Evolutionary conservation across 2,329 filamentous ascomycete species (phyloP).

Genomic region (Thielaviopsis populi): DNA sequence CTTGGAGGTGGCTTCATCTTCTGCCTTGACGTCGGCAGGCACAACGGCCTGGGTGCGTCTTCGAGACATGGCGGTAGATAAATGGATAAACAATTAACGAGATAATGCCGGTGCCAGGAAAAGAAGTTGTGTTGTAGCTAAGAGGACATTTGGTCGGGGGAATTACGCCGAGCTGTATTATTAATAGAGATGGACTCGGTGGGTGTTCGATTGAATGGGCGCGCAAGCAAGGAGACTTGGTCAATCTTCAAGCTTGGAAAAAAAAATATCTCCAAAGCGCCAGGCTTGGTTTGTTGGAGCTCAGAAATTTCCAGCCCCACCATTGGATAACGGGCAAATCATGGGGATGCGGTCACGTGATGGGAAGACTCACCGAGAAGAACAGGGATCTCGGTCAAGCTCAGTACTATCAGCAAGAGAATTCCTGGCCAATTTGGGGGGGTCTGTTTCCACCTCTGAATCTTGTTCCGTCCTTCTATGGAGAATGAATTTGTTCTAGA

Average conservation of each 20-base stretch:
- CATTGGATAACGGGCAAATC: neutral
- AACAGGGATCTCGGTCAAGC: neutral
- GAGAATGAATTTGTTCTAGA: too few relatives aligned
- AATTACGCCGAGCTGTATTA: neutral
- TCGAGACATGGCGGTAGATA: constrained; percentile 10
- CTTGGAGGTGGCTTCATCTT: constrained; percentile 25
- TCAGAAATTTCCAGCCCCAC: constrained; percentile 11
- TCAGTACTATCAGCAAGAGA: too few relatives aligned
- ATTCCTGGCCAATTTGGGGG: too few relatives aligned
- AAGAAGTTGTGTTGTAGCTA: neutral
- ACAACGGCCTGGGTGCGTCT: constrained; percentile 4
- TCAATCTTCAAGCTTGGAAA: neutral
- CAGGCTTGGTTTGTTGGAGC: neutral
- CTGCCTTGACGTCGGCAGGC: constrained; percentile 10
- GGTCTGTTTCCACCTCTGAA: too few relatives aligned
- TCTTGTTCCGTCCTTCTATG: too few relatives aligned
- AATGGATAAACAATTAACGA: neutral
- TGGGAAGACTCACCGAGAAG: neutral
- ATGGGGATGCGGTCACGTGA: neutral
- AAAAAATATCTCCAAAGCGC: neutral
- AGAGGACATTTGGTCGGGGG: neutral
- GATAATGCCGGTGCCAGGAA: neutral
- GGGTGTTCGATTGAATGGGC: neutral
- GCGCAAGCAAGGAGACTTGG: neutral
- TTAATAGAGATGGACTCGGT: neutral